Conservation (phyloP, 306 rosid species). For the Luffa acutangula region DNA sequence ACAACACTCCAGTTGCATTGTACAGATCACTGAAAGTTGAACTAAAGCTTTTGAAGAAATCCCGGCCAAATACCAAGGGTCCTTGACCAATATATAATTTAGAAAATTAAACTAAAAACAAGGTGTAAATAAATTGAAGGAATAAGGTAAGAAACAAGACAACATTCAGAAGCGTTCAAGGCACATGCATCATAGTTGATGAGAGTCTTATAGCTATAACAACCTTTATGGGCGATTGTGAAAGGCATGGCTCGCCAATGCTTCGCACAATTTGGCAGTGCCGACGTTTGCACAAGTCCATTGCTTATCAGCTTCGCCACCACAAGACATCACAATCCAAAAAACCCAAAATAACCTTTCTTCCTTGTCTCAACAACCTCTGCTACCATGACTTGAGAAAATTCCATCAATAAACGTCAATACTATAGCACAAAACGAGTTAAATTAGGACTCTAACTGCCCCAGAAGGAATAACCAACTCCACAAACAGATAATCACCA, state of each 20-base stretch:
- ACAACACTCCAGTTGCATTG: neutral
- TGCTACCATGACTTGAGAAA: slow-evolving; percentile 11
- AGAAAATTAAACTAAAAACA: neutral
- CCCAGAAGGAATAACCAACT: neutral
- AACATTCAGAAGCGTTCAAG: neutral
- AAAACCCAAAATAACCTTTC: slow-evolving; percentile 11
- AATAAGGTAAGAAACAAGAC: neutral
- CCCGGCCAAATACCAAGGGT: neutral
- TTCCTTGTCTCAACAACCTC: slow-evolving; percentile 16
- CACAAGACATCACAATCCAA: slow-evolving; percentile 45
- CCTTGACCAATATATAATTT: slow-evolving; percentile 1
- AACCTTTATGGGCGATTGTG: slow-evolving; percentile 65
- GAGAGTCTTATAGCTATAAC: slow-evolving; percentile 46
- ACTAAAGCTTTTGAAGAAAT: neutral
- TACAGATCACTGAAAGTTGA: neutral
- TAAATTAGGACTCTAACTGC: neutral
- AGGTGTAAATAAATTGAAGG: neutral
- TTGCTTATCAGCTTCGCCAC: slow-evolving; percentile 32
- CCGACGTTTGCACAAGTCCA: slow-evolving; percentile 67
- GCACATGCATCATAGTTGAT: neutral
- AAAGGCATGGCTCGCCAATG: slow-evolving; percentile 76
- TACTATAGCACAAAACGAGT: neutral
- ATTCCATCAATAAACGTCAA: slow-evolving; percentile 2
- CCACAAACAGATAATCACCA: neutral
- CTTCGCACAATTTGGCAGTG: slow-evolving; percentile 50